Evolutionary conservation across 2,329 filamentous ascomycete species (phyloP), one percentile per base, ranked within the genome.

Genomic region (Magnaporthiopsis rhizophila): DNA sequence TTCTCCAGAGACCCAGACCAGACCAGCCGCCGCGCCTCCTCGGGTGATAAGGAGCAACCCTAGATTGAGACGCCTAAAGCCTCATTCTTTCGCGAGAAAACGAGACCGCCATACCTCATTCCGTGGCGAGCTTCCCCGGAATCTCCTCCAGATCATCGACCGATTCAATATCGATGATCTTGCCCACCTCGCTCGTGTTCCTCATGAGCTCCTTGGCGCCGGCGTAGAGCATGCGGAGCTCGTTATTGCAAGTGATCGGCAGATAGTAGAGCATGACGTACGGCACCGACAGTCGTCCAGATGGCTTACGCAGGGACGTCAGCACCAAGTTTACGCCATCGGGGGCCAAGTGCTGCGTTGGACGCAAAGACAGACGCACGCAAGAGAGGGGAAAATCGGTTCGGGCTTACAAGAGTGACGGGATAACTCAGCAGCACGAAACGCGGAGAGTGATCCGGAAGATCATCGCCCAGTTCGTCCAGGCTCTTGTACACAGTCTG

Each of bases 201-300:
- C 93, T 87, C 89, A 98, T 92, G 75, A 98, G 78, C 79, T 99
- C 95, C 78, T 97, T 97, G 58, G 95, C 95, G 56, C 93, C 90
- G 36, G 95, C 95, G 75, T 98, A 99, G 74, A 95, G 80, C 95
- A 98, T 98, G 69, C 91, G 87, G 73, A 90, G 81, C 73, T 93
- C 90, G 69, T 84, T 86, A 75, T 96, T 97, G 79, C 91, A 95
- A 61, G 94, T 97, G 62, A 89, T 89, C 9, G 95, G 95, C 28
- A 98, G 86, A 79, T 97, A 98, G 81, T 96, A 97, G 28, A 99
- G 79, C 74, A 98, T 86, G 60, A 97, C 92, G 75, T 99, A 99
- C 12, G 95, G 95, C 3, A 97, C 92, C 6, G 91, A 90, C 58
- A 92, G 76, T 34, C 95, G 88, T 65, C 95, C 95, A 63, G 90